A percentile compares a stretch with the other conserved stretches of the same genome.
Evolutionary conservation across 176 grass and related monocot species (phyloP).

Genomic region (Alloteropsis semialata): DNA sequence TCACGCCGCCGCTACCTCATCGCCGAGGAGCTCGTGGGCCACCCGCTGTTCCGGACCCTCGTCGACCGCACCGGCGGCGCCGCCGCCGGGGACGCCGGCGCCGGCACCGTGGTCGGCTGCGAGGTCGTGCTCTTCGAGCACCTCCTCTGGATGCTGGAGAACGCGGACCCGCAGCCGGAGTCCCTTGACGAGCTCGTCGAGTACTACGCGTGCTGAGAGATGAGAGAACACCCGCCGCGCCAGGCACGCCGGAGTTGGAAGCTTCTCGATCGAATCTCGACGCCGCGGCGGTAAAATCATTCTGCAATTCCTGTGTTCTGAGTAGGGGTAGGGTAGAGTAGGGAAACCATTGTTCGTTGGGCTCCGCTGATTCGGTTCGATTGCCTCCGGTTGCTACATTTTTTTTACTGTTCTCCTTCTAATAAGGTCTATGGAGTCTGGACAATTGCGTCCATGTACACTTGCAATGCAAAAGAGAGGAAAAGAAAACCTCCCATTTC

Average conservation of each 20-base stretch:
- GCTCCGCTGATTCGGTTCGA: not conserved
- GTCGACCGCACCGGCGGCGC: conserved; percentile 41
- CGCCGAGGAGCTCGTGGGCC: conserved; percentile 50
- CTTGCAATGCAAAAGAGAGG: not conserved
- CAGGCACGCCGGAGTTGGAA: conserved; percentile 21
- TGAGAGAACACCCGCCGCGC: not conserved
- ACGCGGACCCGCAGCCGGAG: conserved; percentile 69
- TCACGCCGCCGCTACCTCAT: conserved; percentile 68
- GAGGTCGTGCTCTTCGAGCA: conserved; percentile 87
- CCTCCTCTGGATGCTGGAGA: conserved; percentile 84
- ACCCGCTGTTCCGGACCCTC: conserved; percentile 74
- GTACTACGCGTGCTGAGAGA: conserved; percentile 60
- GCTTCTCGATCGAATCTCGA: not conserved
- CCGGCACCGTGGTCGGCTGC: conserved; percentile 47
- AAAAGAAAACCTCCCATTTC: not conserved
- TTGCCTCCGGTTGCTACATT: not conserved
- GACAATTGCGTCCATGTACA: not conserved
- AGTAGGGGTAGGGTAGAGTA: conserved; percentile 9
- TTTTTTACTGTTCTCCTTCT: not conserved
- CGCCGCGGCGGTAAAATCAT: not conserved
- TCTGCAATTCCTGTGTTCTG: not conserved
- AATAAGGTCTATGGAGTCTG: not conserved
- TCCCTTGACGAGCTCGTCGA: conserved; percentile 76
- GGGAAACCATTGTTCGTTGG: not conserved
- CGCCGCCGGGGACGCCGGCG: not conserved